These are phyloP conservation scores for Talaromyces amestolkiae DNA, from an alignment of 2,329 filamentous ascomycete genomes.

Conservation along the genomic window DNA sequence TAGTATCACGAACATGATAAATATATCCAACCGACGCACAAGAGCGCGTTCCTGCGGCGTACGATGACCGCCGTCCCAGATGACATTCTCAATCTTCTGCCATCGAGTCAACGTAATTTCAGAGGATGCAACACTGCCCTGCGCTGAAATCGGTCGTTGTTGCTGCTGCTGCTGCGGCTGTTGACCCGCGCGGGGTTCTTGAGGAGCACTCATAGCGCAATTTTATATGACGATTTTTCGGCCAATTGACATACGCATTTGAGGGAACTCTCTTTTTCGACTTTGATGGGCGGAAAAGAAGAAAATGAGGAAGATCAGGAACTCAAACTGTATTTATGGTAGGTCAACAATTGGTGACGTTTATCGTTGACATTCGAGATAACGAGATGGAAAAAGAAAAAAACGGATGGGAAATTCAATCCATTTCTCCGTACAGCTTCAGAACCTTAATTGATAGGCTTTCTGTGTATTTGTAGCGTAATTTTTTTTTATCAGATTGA, in stretches of 20 bases:
- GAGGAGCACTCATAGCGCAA: constrained; percentile 9
- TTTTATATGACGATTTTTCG: background rate
- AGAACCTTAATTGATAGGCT: background rate
- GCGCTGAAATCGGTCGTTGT: background rate
- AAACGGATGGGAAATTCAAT: background rate
- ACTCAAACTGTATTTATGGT: background rate
- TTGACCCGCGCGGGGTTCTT: constrained; percentile 12
- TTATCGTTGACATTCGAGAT: background rate
- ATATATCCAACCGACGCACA: constrained; percentile 20
- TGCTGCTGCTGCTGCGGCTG: background rate
- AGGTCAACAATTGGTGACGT: background rate
- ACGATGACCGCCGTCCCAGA: constrained; percentile 21
- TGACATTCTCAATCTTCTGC: constrained; percentile 19
- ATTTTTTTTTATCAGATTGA: background rate
- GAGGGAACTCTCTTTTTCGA: background rate
- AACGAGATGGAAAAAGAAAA: background rate
- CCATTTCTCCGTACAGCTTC: constrained; percentile 2
- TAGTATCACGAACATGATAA: constrained; percentile 16
- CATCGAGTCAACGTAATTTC: constrained; percentile 18
- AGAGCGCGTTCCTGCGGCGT: constrained; percentile 18
- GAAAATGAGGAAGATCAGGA: background rate
- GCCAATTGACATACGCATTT: background rate
- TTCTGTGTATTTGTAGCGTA: background rate
- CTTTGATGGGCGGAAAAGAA: background rate
- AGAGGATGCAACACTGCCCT: background rate